Evolutionary conservation across 2,329 filamentous ascomycete genomes (phyloP), one percentile per base, ranked within the genome.

Genomic region (Talaromyces rugulosus): DNA sequence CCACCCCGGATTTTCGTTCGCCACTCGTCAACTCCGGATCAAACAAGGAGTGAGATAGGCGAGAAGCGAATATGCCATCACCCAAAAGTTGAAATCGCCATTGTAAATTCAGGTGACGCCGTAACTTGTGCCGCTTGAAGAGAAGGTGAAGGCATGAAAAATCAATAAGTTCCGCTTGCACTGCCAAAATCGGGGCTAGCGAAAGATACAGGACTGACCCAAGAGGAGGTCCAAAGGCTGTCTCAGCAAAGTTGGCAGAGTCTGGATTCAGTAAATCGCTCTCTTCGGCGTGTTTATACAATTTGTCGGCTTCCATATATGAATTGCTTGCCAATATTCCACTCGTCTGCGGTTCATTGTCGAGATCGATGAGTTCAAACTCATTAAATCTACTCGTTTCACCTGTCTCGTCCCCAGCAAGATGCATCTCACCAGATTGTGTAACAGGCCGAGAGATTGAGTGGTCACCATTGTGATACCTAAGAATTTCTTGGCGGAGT

Each of bases 41-140:
- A 69, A 98, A 98, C 0, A 99, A 81, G 0, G 92, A 89, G 59
- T 92, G 87, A 0, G 91, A 89, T 1, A 99, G 82, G 1, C 89
- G 87, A 57, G 89, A 89, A 58, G 89, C 87, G 72, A 97, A 97
- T 16, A 91, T 82, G 5, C 92, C 92, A 68, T 95, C 92, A 2
- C 92, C 90, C 6, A 98, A 81, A 1, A 98, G 82, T 58, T 96
- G 90, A 66, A 95, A 97, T 51, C 89, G 85, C 63, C 86, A 86
- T 69, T 96, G 92, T 1, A 96, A 71, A 4, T 82, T 81, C 0
- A 98, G 78, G 70, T 98, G 92, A 1, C 84, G 79, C 16, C 86
- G 84, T 4, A 99, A 76, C 9, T 86, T 80, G 70, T 96, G 90
- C 5, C 86, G 82, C 18, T 83, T 83, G 72, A 97, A 96, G 23